Evolutionary conservation across 1,139 yeast species (phyloP).

Genomic region (Yamadazyma friedrichii): DNA sequence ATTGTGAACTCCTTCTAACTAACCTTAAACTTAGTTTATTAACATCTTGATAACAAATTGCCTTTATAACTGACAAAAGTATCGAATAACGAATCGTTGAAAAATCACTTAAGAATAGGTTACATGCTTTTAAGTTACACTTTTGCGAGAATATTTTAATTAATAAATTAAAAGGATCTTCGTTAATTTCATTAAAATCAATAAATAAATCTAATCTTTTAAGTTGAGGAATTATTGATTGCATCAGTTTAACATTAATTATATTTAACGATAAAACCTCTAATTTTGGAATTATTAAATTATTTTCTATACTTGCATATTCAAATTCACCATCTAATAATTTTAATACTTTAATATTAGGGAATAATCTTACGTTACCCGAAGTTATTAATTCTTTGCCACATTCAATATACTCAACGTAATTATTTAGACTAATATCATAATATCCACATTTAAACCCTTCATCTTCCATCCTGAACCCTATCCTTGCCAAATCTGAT

Average conservation of each 20-base stretch:
- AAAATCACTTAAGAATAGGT: conserved; percentile 21
- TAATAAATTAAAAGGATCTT: neutral
- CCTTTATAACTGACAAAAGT: conserved; percentile 17
- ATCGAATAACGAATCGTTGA: conserved; percentile 16
- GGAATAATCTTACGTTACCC: conserved; percentile 19
- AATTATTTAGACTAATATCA: conserved; percentile 20
- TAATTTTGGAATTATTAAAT: conserved; percentile 7
- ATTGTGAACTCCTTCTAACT: conserved; percentile 13
- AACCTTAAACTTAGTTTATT: conserved; percentile 16
- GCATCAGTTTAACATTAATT: conserved; percentile 14
- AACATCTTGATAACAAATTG: conserved; percentile 12
- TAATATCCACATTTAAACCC: conserved; percentile 20
- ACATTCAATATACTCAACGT: conserved; percentile 26
- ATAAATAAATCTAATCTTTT: conserved; percentile 25
- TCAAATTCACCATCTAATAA: conserved; percentile 18
- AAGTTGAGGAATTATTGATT: conserved; percentile 12
- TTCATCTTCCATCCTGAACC: conserved; percentile 17
- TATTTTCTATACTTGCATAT: neutral
- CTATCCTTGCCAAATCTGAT: conserved; percentile 22
- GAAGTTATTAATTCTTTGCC: conserved; percentile 20
- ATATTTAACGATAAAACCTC: conserved; percentile 20
- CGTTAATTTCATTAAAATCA: conserved; percentile 21
- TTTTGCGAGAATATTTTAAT: neutral
- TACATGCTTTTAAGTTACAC: conserved; percentile 15
- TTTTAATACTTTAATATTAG: conserved; percentile 20